A percentile compares a stretch with the other conserved stretches of the same genome.
phyloP scores from a whole-genome alignment of 768 basidiomycete genomes.

The Amanita polypyramis region DNA sequence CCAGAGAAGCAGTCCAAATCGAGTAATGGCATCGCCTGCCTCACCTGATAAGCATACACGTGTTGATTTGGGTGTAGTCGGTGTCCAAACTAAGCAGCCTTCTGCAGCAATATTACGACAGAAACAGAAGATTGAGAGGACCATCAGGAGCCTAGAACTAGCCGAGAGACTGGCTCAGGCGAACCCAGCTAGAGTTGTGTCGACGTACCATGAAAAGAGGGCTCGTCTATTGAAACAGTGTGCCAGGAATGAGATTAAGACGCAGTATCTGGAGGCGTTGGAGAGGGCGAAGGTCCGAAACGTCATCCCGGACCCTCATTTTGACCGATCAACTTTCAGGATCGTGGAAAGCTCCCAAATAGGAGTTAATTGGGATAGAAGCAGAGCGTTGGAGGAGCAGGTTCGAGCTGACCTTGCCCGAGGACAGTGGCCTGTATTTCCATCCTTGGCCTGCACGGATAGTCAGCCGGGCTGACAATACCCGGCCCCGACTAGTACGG shows the following conservation, averaged over 20 bases:
- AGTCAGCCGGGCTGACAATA: neutral
- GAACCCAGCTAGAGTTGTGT: slow-evolving; percentile 30
- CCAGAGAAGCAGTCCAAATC: neutral
- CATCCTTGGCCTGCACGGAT: slow-evolving; percentile 22
- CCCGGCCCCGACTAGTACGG: too few relatives aligned
- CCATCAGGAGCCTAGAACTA: slow-evolving; percentile 3
- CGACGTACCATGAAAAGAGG: slow-evolving; percentile 19
- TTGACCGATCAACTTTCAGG: neutral
- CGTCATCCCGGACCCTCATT: neutral
- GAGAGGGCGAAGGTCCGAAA: neutral
- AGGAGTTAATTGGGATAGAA: slow-evolving; percentile 29
- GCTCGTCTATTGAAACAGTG: slow-evolving; percentile 14
- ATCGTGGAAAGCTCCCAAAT: slow-evolving; percentile 6
- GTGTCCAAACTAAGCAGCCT: neutral
- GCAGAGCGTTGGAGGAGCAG: slow-evolving; percentile 20
- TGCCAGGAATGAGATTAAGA: slow-evolving; percentile 6
- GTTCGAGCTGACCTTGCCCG: slow-evolving; percentile 18
- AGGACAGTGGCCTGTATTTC: slow-evolving; percentile 21
- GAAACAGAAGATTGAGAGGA: neutral
- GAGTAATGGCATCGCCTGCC: neutral
- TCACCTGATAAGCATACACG: neutral
- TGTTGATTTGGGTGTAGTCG: neutral
- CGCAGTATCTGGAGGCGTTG: slow-evolving; percentile 4
- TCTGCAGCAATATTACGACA: neutral
- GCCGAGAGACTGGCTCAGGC: slow-evolving; percentile 30